phyloP scores from a whole-genome alignment of 331 rosid genomes.

The Cydonia oblonga region DNA sequence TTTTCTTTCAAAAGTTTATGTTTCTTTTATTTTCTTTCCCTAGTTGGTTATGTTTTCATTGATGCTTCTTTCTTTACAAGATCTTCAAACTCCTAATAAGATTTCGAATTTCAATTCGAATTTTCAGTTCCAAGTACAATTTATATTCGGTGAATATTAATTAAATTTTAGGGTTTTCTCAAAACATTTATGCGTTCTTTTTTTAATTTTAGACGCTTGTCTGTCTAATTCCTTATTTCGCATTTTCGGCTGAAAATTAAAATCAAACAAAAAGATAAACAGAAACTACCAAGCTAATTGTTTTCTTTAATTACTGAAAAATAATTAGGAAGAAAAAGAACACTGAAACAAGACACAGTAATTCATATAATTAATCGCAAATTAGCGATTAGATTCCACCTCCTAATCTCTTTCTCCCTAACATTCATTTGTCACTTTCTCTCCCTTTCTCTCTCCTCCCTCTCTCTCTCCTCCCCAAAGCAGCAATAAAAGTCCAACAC shows the following conservation, averaged over 20 bases:
- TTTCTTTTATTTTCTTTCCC: too few species aligned
- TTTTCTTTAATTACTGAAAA: too few species aligned
- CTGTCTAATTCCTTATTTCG: background rate
- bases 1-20: too few species aligned
- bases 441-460: background rate
- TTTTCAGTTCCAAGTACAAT: too few species aligned
- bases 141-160: too few species aligned
- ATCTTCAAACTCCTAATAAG: background rate
- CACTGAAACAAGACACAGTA: background rate
- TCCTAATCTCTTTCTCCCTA: background rate
- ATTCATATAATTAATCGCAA: background rate
- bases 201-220: too few species aligned
- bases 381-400: conserved; percentile 1
- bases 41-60: background rate
- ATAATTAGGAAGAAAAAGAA: background rate
- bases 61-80: background rate
- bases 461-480: background rate
- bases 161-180: too few species aligned
- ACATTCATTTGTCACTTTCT: conserved; percentile 23
- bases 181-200: too few species aligned
- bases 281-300: too few species aligned
- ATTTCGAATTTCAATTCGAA: too few species aligned
- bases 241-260: too few species aligned
- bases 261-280: too few species aligned
- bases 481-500: background rate